These are phyloP conservation scores for Fusarium sp. DNA, from an alignment of 2,329 filamentous ascomycete species.

Conservation along the genomic window DNA sequence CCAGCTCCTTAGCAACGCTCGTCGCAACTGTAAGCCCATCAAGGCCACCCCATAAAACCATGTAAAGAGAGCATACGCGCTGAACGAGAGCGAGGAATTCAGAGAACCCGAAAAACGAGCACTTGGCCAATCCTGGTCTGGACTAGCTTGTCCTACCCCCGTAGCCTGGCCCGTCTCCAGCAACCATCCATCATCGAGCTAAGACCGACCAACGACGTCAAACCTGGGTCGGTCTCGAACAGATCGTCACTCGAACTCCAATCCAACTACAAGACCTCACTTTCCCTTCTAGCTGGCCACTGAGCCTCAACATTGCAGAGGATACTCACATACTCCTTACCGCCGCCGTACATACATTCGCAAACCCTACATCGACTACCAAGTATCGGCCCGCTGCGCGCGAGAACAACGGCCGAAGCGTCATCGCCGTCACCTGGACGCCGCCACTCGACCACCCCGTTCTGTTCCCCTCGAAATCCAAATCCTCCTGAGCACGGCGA, in stretches of 20 bases:
- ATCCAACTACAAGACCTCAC: slow-evolving; percentile 16
- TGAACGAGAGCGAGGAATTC: slow-evolving; percentile 20
- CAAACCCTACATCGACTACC: slow-evolving; percentile 8
- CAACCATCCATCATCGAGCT: slow-evolving; percentile 24
- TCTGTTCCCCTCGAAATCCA: neutral
- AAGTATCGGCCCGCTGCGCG: neutral
- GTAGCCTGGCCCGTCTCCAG: slow-evolving; percentile 26
- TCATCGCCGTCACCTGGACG: slow-evolving; percentile 11
- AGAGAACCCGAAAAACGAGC: slow-evolving; percentile 31
- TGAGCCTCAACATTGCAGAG: neutral
- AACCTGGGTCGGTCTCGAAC: slow-evolving; percentile 23
- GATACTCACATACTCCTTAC: neutral
- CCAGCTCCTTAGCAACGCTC: slow-evolving; percentile 13
- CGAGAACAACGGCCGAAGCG: slow-evolving; percentile 20
- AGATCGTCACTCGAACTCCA: slow-evolving; percentile 11
- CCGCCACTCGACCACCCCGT: slow-evolving; percentile 1
- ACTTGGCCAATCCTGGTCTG: slow-evolving; percentile 30
- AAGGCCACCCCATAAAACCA: neutral
- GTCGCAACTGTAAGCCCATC: slow-evolving; percentile 12
- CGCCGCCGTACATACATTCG: slow-evolving; percentile 7
- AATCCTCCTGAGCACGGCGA: neutral
- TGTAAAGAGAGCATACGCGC: neutral
- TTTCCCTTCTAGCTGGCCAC: slow-evolving; percentile 1
- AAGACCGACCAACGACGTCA: slow-evolving; percentile 41
- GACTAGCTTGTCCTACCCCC: slow-evolving; percentile 3